Evolutionary conservation across 2,329 filamentous ascomycete genomes (phyloP), one percentile per base, ranked within the genome.

Genomic region (Phyllosticta capitalensis): DNA sequence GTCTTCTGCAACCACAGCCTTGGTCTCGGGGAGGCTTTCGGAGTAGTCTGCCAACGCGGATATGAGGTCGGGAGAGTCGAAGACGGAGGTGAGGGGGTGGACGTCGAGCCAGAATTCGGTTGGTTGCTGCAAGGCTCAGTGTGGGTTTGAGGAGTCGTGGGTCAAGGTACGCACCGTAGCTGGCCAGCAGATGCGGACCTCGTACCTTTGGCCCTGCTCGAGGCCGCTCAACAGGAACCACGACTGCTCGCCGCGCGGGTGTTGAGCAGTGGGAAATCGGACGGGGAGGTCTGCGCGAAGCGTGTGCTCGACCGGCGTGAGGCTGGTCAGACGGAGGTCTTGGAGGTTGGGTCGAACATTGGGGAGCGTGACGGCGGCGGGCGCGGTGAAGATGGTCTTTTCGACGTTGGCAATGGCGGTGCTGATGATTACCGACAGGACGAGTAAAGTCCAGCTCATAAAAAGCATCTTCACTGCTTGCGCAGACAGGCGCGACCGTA

Each of bases 121-220:
- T 52, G 92, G 92, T 86, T 96, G 88, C 92, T 96, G 63, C 2
- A 20, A 14, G 45, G 20, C 60, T 52, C 38, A n/a, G 14, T n/a
- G 12, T 45, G 38, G 12, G 38, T n/a, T n/a, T n/a, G 17, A 45
- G 3, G 12, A 55, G 5, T 52, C n/a, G 20, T 9, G 12, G 20
- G 14, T 14, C 22, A 9, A 20, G 24, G 3, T 30, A 80, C 88
- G 74, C 81, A 96, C 92, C 62, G 87, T 94, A 49, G 94, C 94
- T 62, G 90, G 81, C 92, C 92, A 99, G 76, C 92, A 97, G 61
- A 96, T 80, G 58, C 94, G 85, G 54, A 95, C 82, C 77, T 99
- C 94, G 78, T 97, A 96, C 64, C 91, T 83, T 68, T 87, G 86
- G 10, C 84, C 83, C 38, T 83, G 81, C n/a, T 75, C 79, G 58